phyloP scores from a whole-genome alignment of 768 basidiomycete species.

The Gelatoporia subvermispora region DNA sequence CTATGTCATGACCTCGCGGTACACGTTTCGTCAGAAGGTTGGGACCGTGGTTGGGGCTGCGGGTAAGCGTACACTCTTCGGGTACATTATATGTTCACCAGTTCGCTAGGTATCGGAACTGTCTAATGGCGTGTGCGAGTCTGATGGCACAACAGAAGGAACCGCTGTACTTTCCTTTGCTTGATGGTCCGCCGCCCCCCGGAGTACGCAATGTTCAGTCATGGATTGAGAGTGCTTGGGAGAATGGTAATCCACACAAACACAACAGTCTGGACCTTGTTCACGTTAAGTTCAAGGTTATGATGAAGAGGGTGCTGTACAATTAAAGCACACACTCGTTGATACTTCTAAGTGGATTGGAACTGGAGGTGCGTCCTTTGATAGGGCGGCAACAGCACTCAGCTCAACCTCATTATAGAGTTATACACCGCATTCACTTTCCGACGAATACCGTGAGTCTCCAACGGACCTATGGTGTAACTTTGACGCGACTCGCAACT shows the following conservation, averaged over 20 bases:
- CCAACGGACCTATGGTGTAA: too few species aligned
- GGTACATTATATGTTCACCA: conserved; percentile 3
- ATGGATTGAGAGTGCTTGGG: conserved; percentile 84
- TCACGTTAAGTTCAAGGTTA: conserved; percentile 46
- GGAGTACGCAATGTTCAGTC: conserved; percentile 69
- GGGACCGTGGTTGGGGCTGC: conserved; percentile 65
- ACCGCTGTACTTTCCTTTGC: conserved; percentile 54
- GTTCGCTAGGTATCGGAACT: conserved; percentile 68
- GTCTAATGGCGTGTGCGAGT: conserved; percentile 69
- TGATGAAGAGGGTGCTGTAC: conserved; percentile 61
- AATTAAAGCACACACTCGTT: conserved; percentile 49
- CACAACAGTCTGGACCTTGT: background rate
- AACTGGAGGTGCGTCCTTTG: conserved; percentile 51
- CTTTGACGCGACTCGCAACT: too few species aligned
- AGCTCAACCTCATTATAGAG: conserved; percentile 37
- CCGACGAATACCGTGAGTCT: conserved; percentile 77
- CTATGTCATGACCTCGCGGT: conserved; percentile 62
- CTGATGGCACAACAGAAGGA: conserved; percentile 65
- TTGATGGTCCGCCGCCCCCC: conserved; percentile 56
- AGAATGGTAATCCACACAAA: conserved; percentile 38
- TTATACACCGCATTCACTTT: conserved; percentile 74
- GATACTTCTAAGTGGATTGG: conserved; percentile 77
- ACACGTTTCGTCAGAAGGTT: conserved; percentile 51
- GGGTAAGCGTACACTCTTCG: conserved; percentile 15
- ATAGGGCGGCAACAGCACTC: background rate